Percentiles rank a stretch among this genome's conserved stretches.
Evolutionary conservation across 257 asterid species (phyloP).

Genomic region (Linderniella brevidens): DNA sequence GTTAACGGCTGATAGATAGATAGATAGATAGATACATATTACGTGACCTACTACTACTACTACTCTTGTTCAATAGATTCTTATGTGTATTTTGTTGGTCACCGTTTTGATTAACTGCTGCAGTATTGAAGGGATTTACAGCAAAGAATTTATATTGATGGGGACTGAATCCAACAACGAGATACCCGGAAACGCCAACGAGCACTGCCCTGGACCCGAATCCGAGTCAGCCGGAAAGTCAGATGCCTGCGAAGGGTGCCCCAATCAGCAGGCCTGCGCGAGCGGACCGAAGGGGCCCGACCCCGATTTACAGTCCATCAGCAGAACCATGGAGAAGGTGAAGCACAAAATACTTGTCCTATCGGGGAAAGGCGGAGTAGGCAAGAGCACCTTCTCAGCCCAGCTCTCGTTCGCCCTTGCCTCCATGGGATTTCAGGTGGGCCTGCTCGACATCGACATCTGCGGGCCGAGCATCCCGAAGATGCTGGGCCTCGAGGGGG

Average conservation of each 20-base stretch:
- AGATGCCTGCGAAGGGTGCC: slow-evolving; percentile 72
- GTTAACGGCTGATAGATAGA: no score
- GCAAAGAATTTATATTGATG: no score
- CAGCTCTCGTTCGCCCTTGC: slow-evolving; percentile 77
- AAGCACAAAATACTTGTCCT: slow-evolving; percentile 84
- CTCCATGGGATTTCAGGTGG: slow-evolving; percentile 69
- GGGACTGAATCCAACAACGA: no score
- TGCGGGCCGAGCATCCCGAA: slow-evolving; percentile 93
- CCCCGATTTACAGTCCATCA: slow-evolving; percentile 74
- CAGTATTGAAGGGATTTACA: no score
- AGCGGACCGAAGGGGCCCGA: slow-evolving; percentile 98
- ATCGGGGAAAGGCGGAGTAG: slow-evolving; percentile 94
- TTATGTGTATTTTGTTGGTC: no score
- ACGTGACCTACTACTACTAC: no score
- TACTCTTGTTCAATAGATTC: no score
- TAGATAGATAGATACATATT: no score
- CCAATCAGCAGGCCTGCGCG: slow-evolving; percentile 81
- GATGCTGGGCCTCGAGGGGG: slow-evolving; percentile 80
- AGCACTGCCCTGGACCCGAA: slow-evolving; percentile 78
- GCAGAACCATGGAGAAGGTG: slow-evolving; percentile 80
- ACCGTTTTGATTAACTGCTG: no score
- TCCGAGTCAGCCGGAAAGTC: slow-evolving; percentile 82
- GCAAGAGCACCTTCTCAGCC: slow-evolving; percentile 88
- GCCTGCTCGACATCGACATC: slow-evolving; percentile 84
- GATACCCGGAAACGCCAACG: slow-evolving; percentile 52